A percentile compares a stretch with the other conserved stretches of the same genome.
Conservation (phyloP, 345 rosid species). For the Eucalyptus curtisii region DNA sequence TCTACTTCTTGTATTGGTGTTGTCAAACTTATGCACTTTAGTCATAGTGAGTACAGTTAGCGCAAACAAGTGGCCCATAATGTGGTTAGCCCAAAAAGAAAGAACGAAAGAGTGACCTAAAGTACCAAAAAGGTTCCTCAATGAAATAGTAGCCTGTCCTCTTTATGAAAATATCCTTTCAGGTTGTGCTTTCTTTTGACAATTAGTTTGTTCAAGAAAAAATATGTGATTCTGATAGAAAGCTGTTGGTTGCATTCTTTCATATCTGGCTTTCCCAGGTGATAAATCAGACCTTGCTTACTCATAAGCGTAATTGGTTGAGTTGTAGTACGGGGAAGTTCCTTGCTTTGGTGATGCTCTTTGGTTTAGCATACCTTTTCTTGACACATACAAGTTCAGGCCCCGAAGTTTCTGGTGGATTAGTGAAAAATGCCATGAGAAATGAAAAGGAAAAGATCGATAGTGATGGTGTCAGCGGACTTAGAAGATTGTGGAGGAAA, state of each 20-base stretch:
- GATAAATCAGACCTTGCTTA: slow-evolving; percentile 50
- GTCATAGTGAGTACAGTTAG: neutral
- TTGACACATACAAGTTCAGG: slow-evolving; percentile 33
- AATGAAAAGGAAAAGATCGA: slow-evolving; percentile 17
- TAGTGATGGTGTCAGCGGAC: slow-evolving; percentile 20
- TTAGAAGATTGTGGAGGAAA: slow-evolving; percentile 54
- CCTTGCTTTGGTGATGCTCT: slow-evolving; percentile 42
- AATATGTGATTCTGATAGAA: neutral
- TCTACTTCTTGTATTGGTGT: neutral
- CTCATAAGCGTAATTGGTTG: slow-evolving; percentile 37
- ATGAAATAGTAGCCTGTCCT: neutral
- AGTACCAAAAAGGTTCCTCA: neutral
- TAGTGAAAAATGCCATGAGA: slow-evolving; percentile 3
- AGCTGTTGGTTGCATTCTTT: neutral
- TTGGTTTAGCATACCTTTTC: slow-evolving; percentile 60
- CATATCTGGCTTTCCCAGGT: slow-evolving; percentile 30
- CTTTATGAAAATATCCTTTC: neutral
- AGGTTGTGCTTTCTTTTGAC: neutral
- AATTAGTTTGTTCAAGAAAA: neutral
- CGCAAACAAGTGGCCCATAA: neutral
- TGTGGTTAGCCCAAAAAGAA: neutral
- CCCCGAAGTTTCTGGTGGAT: slow-evolving; percentile 13
- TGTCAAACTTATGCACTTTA: neutral
- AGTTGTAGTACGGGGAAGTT: slow-evolving; percentile 90
- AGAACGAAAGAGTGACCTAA: neutral